Evolutionary conservation across 2,329 filamentous ascomycete species (phyloP).

Genomic region (Aspergillus bombycis): DNA sequence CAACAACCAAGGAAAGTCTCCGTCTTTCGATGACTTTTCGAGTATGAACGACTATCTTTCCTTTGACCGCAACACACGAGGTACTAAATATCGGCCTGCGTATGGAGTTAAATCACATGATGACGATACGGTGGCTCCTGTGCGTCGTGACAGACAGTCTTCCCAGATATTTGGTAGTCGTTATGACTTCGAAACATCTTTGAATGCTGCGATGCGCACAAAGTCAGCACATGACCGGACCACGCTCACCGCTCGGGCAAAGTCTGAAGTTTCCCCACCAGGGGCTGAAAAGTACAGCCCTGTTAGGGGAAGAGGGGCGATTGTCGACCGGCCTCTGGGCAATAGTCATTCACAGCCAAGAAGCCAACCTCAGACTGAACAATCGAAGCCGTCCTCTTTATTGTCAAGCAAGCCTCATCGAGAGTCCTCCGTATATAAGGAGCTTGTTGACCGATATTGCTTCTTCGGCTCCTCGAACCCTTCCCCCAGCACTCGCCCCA

Average conservation of each 20-base stretch:
- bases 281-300: conserved; percentile 17
- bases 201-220: conserved; percentile 76
- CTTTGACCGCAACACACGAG: conserved; percentile 63
- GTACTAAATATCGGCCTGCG: conserved; percentile 69
- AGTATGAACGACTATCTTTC: conserved; percentile 58
- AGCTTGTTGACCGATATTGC: conserved; percentile 98
- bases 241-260: conserved; percentile 60
- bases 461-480: conserved; percentile 60
- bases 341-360: conserved; percentile 16
- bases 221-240: conserved; percentile 64
- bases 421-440: conserved; percentile 88
- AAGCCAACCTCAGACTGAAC: conserved; percentile 16
- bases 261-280: conserved; percentile 49
- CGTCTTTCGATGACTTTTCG: conserved; percentile 71
- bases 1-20: conserved; percentile 55
- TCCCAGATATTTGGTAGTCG: conserved; percentile 84
- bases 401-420: conserved; percentile 69
- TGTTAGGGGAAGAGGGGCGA: conserved; percentile 10
- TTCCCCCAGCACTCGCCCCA: conserved; percentile 1
- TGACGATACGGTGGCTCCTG: conserved; percentile 60
- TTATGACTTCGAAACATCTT: conserved; percentile 94
- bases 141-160: conserved; percentile 51
- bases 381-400: conserved; percentile 56
- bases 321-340: conserved; percentile 23
- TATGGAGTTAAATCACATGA: conserved; percentile 73